Percentiles rank a stretch among this genome's conserved stretches.
Evolutionary conservation across 768 basidiomycete genomes (phyloP).

Genomic region (Suillus fuscotomentosus): DNA sequence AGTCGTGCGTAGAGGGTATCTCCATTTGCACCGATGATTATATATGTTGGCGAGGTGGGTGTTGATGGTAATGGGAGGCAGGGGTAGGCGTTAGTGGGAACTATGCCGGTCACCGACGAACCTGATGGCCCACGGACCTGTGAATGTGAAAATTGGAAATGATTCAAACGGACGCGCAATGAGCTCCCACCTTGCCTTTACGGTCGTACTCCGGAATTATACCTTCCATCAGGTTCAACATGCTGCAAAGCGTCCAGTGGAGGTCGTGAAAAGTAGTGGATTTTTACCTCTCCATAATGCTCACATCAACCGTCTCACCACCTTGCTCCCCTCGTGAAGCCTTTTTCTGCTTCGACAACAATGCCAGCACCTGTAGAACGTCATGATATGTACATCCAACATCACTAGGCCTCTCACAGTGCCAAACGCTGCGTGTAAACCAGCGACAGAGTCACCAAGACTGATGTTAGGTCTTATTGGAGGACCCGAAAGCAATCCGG

Average conservation of each 20-base stretch:
- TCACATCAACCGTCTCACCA: slow-evolving; percentile 69
- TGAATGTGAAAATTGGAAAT: background rate
- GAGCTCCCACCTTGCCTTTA: slow-evolving; percentile 52
- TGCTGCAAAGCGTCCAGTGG: slow-evolving; percentile 35
- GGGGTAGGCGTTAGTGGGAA: slow-evolving; percentile 74
- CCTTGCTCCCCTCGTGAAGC: slow-evolving; percentile 24
- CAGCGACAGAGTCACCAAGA: slow-evolving; percentile 69
- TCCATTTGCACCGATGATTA: slow-evolving; percentile 73
- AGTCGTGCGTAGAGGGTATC: slow-evolving; percentile 68
- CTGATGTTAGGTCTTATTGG: slow-evolving; percentile 73
- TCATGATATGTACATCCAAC: background rate
- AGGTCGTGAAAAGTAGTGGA: background rate
- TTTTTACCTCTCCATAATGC: slow-evolving; percentile 65
- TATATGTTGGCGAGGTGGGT: slow-evolving; percentile 45
- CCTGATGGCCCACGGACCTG: slow-evolving; percentile 72
- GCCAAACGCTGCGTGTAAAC: slow-evolving; percentile 71
- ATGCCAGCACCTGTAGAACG: slow-evolving; percentile 51
- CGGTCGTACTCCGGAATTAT: slow-evolving; percentile 75
- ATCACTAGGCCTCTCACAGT: slow-evolving; percentile 42
- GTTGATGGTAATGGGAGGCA: slow-evolving; percentile 48
- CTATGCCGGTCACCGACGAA: slow-evolving; percentile 73
- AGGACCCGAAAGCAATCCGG: slow-evolving; percentile 54
- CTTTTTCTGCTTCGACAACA: slow-evolving; percentile 46
- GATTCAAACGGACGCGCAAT: background rate
- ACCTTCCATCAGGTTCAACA: slow-evolving; percentile 78